Conservation (phyloP, 441 rosid genomes). For the Euphorbia neoarborescens region DNA sequence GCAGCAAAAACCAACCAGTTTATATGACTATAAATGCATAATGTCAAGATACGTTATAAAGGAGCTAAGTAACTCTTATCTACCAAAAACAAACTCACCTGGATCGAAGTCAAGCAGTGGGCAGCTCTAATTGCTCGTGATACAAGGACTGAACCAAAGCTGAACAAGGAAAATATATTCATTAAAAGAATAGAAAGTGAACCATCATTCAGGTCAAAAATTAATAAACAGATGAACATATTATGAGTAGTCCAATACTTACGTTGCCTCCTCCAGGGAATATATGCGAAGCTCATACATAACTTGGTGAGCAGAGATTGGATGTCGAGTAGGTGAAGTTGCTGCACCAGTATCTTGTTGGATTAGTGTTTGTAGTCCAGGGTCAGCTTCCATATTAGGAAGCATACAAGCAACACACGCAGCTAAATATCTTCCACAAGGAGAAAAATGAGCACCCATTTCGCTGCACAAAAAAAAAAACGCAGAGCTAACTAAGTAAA, state of each 20-base stretch:
- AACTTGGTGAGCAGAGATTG: slow-evolving; percentile 69
- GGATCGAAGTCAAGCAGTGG: slow-evolving; percentile 88
- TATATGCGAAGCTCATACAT: slow-evolving; percentile 88
- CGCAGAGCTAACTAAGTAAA: slow-evolving; percentile 12
- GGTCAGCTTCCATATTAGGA: slow-evolving; percentile 62
- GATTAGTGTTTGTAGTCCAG: slow-evolving; percentile 43
- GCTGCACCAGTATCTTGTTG: slow-evolving; percentile 51
- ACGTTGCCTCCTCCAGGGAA: slow-evolving; percentile 90
- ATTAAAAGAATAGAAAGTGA: slow-evolving; percentile 3
- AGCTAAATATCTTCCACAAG: slow-evolving; percentile 87
- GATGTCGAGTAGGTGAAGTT: slow-evolving; percentile 88
- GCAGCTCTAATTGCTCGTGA: slow-evolving; percentile 84
- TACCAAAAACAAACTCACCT: slow-evolving; percentile 42
- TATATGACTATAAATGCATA: neutral
- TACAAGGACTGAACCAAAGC: slow-evolving; percentile 74
- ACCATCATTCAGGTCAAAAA: slow-evolving; percentile 9
- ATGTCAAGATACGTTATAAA: neutral
- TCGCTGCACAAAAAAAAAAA: slow-evolving; percentile 61
- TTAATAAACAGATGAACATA: slow-evolving; percentile 10
- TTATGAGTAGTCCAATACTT: slow-evolving; percentile 20
- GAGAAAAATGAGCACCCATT: slow-evolving; percentile 97
- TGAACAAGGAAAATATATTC: slow-evolving; percentile 24
- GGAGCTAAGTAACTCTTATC: slow-evolving; percentile 5
- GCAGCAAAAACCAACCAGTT: neutral
- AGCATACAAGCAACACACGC: slow-evolving; percentile 86